Percentiles rank a stretch among this genome's conserved stretches.
phyloP scores from a whole-genome alignment of 805 yeast genomes.

The Candida silvatica region DNA sequence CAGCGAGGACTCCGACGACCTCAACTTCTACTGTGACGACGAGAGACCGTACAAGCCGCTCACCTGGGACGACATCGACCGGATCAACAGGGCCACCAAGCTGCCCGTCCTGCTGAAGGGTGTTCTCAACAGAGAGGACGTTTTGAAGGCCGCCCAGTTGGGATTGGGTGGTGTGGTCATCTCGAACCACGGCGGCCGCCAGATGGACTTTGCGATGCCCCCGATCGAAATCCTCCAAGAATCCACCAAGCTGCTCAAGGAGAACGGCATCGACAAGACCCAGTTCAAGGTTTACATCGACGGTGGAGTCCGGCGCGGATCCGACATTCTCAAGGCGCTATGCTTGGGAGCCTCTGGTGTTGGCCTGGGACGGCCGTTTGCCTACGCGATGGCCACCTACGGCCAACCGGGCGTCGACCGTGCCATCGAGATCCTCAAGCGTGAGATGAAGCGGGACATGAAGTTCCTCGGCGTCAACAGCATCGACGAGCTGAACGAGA shows the following conservation, averaged over 20 bases:
- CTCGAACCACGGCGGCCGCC: conserved; percentile 72
- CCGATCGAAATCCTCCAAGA: conserved; percentile 54
- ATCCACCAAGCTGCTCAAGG: conserved; percentile 36
- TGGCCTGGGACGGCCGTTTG: conserved; percentile 71
- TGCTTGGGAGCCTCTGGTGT: conserved; percentile 61
- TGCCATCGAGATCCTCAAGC: conserved; percentile 40
- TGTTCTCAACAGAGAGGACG: conserved; percentile 55
- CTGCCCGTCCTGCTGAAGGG: conserved; percentile 51
- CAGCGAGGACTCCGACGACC: conserved; percentile 5
- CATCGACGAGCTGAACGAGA: conserved; percentile 34
- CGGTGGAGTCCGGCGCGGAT: conserved; percentile 73
- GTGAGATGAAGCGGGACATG: conserved; percentile 53
- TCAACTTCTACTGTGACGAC: conserved; percentile 8
- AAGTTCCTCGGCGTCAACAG: conserved; percentile 49
- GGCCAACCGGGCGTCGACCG: conserved; percentile 62
- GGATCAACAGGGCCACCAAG: conserved; percentile 42
- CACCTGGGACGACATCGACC: conserved; percentile 53
- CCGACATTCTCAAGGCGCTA: conserved; percentile 69
- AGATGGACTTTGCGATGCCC: conserved; percentile 52
- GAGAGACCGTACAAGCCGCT: conserved; percentile 16
- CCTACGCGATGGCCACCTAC: conserved; percentile 71
- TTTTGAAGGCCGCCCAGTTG: conserved; percentile 43
- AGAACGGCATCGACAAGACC: conserved; percentile 28
- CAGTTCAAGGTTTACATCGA: conserved; percentile 60
- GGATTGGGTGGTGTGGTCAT: conserved; percentile 56